phyloP scores from a whole-genome alignment of 2,329 filamentous ascomycete genomes.

The Botryotinia convoluta region DNA sequence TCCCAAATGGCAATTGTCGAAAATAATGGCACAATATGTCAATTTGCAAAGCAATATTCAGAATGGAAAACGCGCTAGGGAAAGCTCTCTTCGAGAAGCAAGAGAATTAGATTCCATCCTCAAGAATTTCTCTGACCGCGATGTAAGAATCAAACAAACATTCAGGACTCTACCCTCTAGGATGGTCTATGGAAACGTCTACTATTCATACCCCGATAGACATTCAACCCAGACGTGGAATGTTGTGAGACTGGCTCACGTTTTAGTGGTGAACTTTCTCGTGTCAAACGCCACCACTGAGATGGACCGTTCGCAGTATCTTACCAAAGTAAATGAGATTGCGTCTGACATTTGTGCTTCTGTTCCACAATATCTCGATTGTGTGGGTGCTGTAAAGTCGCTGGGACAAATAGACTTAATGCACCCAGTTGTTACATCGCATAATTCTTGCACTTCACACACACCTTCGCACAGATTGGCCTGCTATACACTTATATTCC shows the following conservation, averaged over 20 bases:
- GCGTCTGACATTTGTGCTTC: conserved; percentile 22
- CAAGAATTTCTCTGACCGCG: background rate
- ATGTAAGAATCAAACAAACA: conserved; percentile 12
- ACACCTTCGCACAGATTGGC: background rate
- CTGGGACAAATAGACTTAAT: background rate
- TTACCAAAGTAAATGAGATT: conserved; percentile 12
- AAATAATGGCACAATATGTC: conserved; percentile 20
- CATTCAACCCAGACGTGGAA: conserved; percentile 23
- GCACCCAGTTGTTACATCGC: background rate
- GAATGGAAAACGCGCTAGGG: background rate
- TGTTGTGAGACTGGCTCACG: conserved; percentile 16
- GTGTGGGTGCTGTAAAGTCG: background rate
- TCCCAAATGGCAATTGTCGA: conserved; percentile 17
- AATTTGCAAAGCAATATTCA: conserved; percentile 18
- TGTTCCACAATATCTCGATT: conserved; percentile 24
- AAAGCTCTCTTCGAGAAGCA: conserved; percentile 6
- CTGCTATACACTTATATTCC: conserved; percentile 24
- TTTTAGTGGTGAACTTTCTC: conserved; percentile 20
- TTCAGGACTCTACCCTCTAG: conserved; percentile 3
- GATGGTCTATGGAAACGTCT: conserved; percentile 15
- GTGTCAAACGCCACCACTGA: background rate
- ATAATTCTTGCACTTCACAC: background rate
- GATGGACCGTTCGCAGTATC: background rate
- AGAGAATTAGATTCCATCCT: conserved; percentile 19
- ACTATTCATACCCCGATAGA: conserved; percentile 19